Evolutionary conservation across 352 stramenopile species (phyloP).

Genomic region (Globisporangium cystogenes): DNA sequence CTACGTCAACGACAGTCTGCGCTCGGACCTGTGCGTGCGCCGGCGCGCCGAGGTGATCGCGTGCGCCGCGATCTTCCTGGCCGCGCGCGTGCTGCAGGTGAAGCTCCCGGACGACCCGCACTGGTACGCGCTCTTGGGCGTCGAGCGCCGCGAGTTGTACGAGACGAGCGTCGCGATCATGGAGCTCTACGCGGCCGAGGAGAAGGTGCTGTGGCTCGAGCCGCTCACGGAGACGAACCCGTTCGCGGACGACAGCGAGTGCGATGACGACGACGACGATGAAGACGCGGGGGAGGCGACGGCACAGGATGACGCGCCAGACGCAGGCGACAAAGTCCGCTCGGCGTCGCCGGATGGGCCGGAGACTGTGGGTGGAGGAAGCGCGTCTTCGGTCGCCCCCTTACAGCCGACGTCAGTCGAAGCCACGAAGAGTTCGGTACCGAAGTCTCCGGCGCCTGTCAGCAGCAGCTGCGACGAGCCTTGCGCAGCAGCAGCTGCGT

Average conservation of each 20-base stretch:
- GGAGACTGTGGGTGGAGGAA: background rate
- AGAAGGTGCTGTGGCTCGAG: conserved; percentile 59
- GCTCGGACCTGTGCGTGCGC: conserved; percentile 79
- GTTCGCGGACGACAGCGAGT: conserved; percentile 47
- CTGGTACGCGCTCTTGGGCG: conserved; percentile 70
- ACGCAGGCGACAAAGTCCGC: background rate
- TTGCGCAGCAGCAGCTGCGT: no score
- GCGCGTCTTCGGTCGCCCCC: background rate
- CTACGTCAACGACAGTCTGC: conserved; percentile 90
- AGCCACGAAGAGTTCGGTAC: background rate
- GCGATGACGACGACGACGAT: conserved; percentile 6
- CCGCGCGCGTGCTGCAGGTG: conserved; percentile 51
- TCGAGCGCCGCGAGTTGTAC: conserved; percentile 44
- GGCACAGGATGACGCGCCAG: background rate
- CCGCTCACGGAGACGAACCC: conserved; percentile 64
- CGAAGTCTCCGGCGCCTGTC: background rate
- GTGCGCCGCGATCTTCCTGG: conserved; percentile 88
- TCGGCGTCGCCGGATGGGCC: conserved; percentile 1
- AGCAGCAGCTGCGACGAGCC: background rate
- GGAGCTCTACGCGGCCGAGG: conserved; percentile 46
- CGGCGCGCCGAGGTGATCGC: conserved; percentile 82
- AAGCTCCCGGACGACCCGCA: conserved; percentile 46
- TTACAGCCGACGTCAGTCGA: background rate
- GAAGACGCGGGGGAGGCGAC: background rate
- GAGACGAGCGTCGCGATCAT: conserved; percentile 48